Conservation (phyloP, 225 moss, liverwort and hornwort species). For the Anthoceros angustus region DNA sequence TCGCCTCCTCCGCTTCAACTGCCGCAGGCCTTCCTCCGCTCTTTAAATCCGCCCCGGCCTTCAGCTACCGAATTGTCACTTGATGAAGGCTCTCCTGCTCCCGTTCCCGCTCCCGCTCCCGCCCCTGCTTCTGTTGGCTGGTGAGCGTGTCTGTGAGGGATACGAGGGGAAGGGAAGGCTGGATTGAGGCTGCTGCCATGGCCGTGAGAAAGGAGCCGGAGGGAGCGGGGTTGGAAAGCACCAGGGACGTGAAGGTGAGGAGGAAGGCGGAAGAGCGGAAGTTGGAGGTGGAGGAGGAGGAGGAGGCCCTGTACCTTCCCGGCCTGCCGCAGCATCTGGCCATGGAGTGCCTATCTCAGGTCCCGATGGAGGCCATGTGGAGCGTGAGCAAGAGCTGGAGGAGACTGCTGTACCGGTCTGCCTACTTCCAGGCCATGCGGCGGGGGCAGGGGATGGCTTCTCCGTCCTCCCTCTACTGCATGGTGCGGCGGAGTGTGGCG, state of each 20-base stretch:
- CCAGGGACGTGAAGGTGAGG: no score
- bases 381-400: constrained; percentile 11
- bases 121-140: no score
- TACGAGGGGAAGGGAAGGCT: no score
- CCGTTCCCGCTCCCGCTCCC: no score
- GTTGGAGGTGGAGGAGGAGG: background rate
- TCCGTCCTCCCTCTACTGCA: constrained; percentile 8
- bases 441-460: background rate
- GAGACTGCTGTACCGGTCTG: background rate
- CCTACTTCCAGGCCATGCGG: constrained; percentile 8
- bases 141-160: no score
- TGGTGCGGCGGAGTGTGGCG: background rate
- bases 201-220: background rate
- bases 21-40: background rate
- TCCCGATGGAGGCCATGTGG: background rate
- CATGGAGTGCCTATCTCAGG: constrained; percentile 9
- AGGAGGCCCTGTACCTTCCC: constrained; percentile 1
- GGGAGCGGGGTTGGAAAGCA: background rate
- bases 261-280: background rate
- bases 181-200: no score
- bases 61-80: no score
- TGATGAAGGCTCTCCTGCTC: no score
- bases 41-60: background rate
- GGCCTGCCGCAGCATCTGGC: constrained; percentile 10
- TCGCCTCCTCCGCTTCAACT: no score